Conservation (phyloP, 2,329 filamentous ascomycete genomes). For the Aspergillus ruber region DNA sequence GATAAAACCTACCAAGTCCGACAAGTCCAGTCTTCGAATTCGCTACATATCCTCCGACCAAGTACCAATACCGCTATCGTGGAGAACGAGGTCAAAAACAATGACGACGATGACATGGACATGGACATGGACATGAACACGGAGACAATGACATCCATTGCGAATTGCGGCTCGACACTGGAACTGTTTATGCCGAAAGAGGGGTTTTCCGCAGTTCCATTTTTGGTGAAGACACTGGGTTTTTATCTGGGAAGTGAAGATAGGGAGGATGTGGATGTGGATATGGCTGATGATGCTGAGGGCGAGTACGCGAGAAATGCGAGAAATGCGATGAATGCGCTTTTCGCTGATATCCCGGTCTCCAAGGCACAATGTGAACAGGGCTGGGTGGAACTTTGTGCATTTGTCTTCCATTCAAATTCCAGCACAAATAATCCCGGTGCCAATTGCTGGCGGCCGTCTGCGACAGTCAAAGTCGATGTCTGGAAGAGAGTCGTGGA, state of each 20-base stretch:
- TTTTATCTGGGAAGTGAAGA: constrained; percentile 22
- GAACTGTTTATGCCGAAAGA: constrained; percentile 34
- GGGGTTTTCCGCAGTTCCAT: constrained; percentile 25
- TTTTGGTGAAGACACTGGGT: constrained; percentile 23
- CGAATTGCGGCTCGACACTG: constrained; percentile 41
- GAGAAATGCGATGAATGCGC: constrained; percentile 23
- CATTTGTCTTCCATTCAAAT: constrained; percentile 41
- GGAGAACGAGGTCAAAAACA: constrained; percentile 21
- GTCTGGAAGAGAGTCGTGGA: constrained; percentile 44
- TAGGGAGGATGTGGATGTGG: constrained; percentile 13
- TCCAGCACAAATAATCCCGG: neutral
- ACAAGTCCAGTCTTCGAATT: constrained; percentile 61
- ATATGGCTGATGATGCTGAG: constrained; percentile 16
- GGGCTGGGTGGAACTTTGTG: constrained; percentile 47
- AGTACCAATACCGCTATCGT: constrained; percentile 12
- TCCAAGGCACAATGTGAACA: constrained; percentile 46
- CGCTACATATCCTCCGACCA: constrained; percentile 49
- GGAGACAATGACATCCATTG: constrained; percentile 30
- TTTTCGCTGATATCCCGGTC: constrained; percentile 48
- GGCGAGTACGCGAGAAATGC: constrained; percentile 18
- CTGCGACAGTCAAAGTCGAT: constrained; percentile 40
- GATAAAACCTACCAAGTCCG: constrained; percentile 54
- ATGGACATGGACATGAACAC: neutral
- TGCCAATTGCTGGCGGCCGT: constrained; percentile 40
- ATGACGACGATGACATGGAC: constrained; percentile 5